Percentiles rank a stretch among this genome's conserved stretches.
phyloP scores from a whole-genome alignment of 768 basidiomycete species.

The Phylloporus sp. region DNA sequence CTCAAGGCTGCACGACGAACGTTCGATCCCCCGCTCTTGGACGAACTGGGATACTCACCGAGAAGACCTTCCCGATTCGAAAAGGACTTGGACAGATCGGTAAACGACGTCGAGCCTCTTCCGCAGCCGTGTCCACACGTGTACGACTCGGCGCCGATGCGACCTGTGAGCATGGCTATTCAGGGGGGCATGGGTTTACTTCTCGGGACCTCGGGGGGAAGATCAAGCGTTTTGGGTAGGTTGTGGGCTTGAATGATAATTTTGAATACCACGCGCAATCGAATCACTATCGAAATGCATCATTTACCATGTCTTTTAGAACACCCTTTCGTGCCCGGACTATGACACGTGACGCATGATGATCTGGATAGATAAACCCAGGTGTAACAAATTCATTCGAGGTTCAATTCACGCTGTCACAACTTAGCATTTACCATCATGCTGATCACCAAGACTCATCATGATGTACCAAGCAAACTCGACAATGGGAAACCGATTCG shows the following conservation, averaged over 20 bases:
- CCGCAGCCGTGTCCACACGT: slow-evolving; percentile 76
- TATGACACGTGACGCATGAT: no score
- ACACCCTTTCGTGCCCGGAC: no score
- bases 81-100: slow-evolving; percentile 58
- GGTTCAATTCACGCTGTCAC: no score
- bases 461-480: slow-evolving; percentile 71
- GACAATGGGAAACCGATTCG: slow-evolving; percentile 63
- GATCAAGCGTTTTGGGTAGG: slow-evolving; percentile 56
- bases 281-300: no score
- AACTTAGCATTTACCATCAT: slow-evolving; percentile 45
- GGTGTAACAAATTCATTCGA: no score
- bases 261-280: no score
- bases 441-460: slow-evolving; percentile 76
- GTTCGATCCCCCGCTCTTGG: slow-evolving; percentile 47
- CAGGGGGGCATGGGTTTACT: slow-evolving; percentile 68
- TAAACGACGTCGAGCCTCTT: slow-evolving; percentile 42
- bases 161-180: slow-evolving; percentile 69
- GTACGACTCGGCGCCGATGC: slow-evolving; percentile 69
- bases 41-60: slow-evolving; percentile 44
- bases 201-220: slow-evolving; percentile 37
- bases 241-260: slow-evolving; percentile 41
- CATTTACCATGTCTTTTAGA: no score
- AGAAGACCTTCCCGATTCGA: slow-evolving; percentile 72
- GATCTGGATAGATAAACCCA: no score
- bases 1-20: slow-evolving; percentile 51